Percentiles rank a stretch among this genome's conserved stretches.
phyloP scores from a whole-genome alignment of 495 filamentous ascomycete genomes.

The Xylaria grammica region DNA sequence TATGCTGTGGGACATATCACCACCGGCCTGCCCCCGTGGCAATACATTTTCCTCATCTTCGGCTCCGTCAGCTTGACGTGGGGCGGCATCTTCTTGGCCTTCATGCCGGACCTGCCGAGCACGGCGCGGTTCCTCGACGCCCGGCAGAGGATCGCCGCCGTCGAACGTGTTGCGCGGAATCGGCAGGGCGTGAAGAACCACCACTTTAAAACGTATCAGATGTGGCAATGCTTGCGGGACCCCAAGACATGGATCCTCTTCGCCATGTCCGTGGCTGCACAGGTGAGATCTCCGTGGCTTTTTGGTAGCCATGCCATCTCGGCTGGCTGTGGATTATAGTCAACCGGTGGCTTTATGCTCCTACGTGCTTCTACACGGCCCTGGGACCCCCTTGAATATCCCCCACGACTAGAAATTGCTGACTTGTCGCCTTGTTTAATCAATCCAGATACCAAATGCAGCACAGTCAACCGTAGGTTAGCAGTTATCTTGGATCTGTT shows the following conservation, averaged over 20 bases:
- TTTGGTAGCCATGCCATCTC: neutral
- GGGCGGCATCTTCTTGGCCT: slow-evolving; percentile 59
- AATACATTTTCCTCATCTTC: slow-evolving; percentile 55
- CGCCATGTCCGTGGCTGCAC: slow-evolving; percentile 45
- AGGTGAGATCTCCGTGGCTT: slow-evolving; percentile 21
- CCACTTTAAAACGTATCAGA: slow-evolving; percentile 50
- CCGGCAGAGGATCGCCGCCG: slow-evolving; percentile 55
- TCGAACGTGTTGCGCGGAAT: slow-evolving; percentile 59
- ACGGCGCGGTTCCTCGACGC: slow-evolving; percentile 57
- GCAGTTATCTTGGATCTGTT: neutral
- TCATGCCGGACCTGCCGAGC: slow-evolving; percentile 64
- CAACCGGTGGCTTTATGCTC: too few relatives aligned
- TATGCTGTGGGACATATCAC: slow-evolving; percentile 60
- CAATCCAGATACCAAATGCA: slow-evolving; percentile 44
- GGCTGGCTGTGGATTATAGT: neutral
- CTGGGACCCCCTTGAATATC: neutral
- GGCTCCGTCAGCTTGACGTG: slow-evolving; percentile 58
- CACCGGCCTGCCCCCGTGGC: slow-evolving; percentile 46
- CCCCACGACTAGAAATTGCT: neutral
- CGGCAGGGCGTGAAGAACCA: slow-evolving; percentile 68
- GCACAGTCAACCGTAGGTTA: slow-evolving; percentile 54
- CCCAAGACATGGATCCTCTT: slow-evolving; percentile 60
- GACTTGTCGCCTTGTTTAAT: neutral
- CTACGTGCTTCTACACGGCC: neutral
- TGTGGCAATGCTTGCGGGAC: slow-evolving; percentile 63